phyloP scores from a whole-genome alignment of 805 yeast species.

The Cephaloascus albidus region DNA sequence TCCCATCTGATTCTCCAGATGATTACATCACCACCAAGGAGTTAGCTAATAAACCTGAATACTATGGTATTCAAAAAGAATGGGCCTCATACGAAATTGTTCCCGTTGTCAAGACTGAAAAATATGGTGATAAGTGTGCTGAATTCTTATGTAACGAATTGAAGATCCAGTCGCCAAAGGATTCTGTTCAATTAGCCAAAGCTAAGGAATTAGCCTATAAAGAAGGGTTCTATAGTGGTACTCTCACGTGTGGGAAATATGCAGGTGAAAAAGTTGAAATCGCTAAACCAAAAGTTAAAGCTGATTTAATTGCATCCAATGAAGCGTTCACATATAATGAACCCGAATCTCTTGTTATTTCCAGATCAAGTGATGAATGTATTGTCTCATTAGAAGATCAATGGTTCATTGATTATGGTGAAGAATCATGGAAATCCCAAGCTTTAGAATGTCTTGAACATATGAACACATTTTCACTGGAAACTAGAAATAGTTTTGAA shows the following conservation, averaged over 20 bases:
- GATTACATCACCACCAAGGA: conserved; percentile 85
- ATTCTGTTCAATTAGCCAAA: conserved; percentile 71
- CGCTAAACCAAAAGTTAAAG: conserved; percentile 82
- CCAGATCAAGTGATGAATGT: conserved; percentile 96
- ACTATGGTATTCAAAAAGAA: conserved; percentile 71
- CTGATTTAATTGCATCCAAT: conserved; percentile 67
- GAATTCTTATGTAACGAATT: conserved; percentile 73
- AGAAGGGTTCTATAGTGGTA: conserved; percentile 93
- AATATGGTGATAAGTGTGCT: conserved; percentile 86
- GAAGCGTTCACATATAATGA: conserved; percentile 87
- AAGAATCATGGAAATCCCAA: conserved; percentile 74
- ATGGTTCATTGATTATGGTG: conserved; percentile 98
- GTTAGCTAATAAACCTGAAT: conserved; percentile 82
- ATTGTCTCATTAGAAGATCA: conserved; percentile 96
- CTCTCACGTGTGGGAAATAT: conserved; percentile 71
- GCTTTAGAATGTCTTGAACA: conserved; percentile 69
- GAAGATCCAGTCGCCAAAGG: conserved; percentile 94
- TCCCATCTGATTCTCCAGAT: conserved; percentile 98
- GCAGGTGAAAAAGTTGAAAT: conserved; percentile 83
- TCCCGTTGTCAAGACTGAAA: conserved; percentile 70
- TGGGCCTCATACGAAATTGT: conserved; percentile 77
- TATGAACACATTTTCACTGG: conserved; percentile 75
- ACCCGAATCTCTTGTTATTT: conserved; percentile 83
- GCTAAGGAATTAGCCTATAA: conserved; percentile 95
- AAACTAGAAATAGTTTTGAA: conserved; percentile 86